Evolutionary conservation across 768 basidiomycete genomes (phyloP).

Genomic region (Baorangia bicolor): DNA sequence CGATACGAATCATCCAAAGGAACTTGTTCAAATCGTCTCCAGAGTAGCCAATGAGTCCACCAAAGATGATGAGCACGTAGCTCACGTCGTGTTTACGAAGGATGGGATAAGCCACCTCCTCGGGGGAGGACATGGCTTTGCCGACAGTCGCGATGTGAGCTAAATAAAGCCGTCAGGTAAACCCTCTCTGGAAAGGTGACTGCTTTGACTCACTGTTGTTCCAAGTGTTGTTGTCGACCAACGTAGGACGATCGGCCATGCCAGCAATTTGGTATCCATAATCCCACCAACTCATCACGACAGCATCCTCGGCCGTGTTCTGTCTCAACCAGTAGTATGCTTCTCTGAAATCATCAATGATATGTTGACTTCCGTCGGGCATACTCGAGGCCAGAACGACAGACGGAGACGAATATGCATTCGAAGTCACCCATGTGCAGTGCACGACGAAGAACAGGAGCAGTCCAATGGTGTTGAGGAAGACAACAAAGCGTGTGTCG

Average conservation of each 20-base stretch:
- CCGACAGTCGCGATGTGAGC: constrained; percentile 99
- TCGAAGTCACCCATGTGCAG: constrained; percentile 95
- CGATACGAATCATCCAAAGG: constrained; percentile 96
- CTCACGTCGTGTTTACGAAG: constrained; percentile 96
- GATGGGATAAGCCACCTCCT: constrained; percentile 97
- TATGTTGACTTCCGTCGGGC: constrained; percentile 84
- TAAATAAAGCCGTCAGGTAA: constrained; percentile 29
- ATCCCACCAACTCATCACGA: constrained; percentile 99
- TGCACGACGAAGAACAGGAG: constrained; percentile 91
- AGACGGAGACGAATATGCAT: constrained; percentile 95
- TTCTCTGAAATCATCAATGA: constrained; percentile 99
- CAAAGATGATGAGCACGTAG: constrained; percentile 97
- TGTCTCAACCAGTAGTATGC: constrained; percentile 98
- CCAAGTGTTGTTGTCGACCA: constrained; percentile 99
- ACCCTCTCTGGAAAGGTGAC: not conserved
- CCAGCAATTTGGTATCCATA: constrained; percentile 99
- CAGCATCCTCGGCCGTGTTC: constrained; percentile 89
- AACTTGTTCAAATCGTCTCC: constrained; percentile 99
- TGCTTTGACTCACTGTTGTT: constrained; percentile 82
- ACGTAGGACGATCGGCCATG: constrained; percentile 93
- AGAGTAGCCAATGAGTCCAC: constrained; percentile 93
- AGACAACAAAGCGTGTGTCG: constrained; percentile 75
- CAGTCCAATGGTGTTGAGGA: constrained; percentile 74
- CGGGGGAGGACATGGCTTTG: constrained; percentile 93
- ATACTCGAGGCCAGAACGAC: constrained; percentile 84